Conservation (phyloP, 768 basidiomycete genomes). For the Myochromella boudieri region DNA sequence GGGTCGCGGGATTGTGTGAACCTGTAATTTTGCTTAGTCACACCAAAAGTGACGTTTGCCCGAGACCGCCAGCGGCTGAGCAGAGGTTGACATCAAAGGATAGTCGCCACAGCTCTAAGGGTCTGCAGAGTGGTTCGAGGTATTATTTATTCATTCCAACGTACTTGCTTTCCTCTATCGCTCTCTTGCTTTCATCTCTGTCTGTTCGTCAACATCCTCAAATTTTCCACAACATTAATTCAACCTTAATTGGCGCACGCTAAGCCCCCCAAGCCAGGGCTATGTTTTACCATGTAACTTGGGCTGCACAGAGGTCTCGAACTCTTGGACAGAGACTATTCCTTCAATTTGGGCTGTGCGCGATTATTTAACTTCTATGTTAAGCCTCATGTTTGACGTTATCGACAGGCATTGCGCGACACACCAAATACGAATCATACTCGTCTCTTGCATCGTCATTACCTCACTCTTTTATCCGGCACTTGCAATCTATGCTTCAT, state of each 20-base stretch:
- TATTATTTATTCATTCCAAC: constrained; percentile 15
- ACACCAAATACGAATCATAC: constrained; percentile 86
- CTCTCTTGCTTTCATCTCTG: not conserved
- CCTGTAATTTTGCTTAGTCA: constrained; percentile 13
- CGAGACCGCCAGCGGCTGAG: constrained; percentile 4
- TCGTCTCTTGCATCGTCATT: constrained; percentile 86
- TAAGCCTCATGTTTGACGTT: no score
- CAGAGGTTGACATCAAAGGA: not conserved
- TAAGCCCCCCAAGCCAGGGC: constrained; percentile 10
- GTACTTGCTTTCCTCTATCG: constrained; percentile 3
- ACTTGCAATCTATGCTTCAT: constrained; percentile 77
- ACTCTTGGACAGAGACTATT: constrained; percentile 52
- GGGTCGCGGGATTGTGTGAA: constrained; percentile 14
- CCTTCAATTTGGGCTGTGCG: constrained; percentile 79
- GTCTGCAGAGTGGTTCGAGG: not conserved
- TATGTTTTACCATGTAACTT: constrained; percentile 20
- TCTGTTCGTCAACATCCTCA: not conserved
- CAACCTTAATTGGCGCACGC: no score
- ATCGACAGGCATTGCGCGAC: constrained; percentile 79
- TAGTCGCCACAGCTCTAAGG: constrained; percentile 1
- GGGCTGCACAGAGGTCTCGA: constrained; percentile 37
- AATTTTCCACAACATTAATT: not conserved
- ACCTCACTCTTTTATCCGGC: constrained; percentile 91
- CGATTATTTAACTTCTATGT: no score
- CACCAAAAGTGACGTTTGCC: constrained; percentile 5